These are phyloP conservation scores for Barnettozyma siamensis DNA, from an alignment of 805 yeast genomes.

Conservation along the genomic window DNA sequence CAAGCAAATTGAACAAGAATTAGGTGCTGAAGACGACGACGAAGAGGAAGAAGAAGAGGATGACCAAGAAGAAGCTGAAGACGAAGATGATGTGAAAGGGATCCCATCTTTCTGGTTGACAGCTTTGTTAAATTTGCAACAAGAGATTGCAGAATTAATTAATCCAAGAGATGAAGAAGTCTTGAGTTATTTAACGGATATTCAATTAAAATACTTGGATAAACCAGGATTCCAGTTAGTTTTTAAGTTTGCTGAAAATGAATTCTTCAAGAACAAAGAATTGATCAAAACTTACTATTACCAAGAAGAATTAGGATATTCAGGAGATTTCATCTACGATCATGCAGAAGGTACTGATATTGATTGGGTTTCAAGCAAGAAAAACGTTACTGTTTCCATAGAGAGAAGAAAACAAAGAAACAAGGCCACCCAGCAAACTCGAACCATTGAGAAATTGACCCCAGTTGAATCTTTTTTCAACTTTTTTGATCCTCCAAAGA, in stretches of 20 bases:
- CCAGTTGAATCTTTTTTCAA: slow-evolving; percentile 95
- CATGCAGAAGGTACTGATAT: slow-evolving; percentile 90
- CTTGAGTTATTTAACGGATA: slow-evolving; percentile 58
- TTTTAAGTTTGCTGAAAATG: slow-evolving; percentile 74
- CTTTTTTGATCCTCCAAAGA: slow-evolving; percentile 92
- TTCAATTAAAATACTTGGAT: slow-evolving; percentile 72
- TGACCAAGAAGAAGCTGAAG: slow-evolving; percentile 37
- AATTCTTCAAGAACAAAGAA: slow-evolving; percentile 65
- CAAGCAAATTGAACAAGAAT: slow-evolving; percentile 57
- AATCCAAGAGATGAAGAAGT: slow-evolving; percentile 89
- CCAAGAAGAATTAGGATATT: slow-evolving; percentile 88
- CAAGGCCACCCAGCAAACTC: slow-evolving; percentile 91
- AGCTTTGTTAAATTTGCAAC: slow-evolving; percentile 80
- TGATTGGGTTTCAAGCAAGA: slow-evolving; percentile 75
- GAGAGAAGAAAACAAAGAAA: slow-evolving; percentile 97
- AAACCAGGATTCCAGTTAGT: slow-evolving; percentile 85
- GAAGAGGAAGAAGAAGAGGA: slow-evolving; percentile 39
- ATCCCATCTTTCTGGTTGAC: slow-evolving; percentile 97
- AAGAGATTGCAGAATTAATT: slow-evolving; percentile 76
- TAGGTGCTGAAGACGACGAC: slow-evolving; percentile 38
- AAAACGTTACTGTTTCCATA: slow-evolving; percentile 76
- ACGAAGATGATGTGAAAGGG: slow-evolving; percentile 55
- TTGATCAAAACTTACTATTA: slow-evolving; percentile 87
- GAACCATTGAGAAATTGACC: slow-evolving; percentile 89
- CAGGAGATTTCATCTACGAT: slow-evolving; percentile 95